These are phyloP conservation scores for Candida corydali DNA, from an alignment of 805 yeast genomes.

Conservation along the genomic window DNA sequence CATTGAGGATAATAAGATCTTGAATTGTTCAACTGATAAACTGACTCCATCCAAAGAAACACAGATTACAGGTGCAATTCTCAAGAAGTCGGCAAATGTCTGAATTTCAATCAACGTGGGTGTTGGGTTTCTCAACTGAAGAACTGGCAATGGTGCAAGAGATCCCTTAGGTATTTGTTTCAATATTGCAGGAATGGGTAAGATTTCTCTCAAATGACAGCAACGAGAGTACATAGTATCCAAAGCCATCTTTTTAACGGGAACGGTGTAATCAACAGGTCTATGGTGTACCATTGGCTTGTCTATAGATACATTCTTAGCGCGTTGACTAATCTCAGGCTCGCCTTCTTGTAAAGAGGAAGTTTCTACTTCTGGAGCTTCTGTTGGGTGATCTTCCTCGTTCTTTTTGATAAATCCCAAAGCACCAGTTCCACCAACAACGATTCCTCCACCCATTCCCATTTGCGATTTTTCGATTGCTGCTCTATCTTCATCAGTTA, in stretches of 20 bases:
- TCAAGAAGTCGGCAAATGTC: conserved; percentile 81
- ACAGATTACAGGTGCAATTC: conserved; percentile 78
- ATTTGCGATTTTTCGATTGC: conserved; percentile 37
- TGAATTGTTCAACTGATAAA: conserved; percentile 71
- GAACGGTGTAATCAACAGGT: conserved; percentile 22
- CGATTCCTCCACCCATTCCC: conserved; percentile 60
- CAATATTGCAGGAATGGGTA: conserved; percentile 85
- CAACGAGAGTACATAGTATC: conserved; percentile 86
- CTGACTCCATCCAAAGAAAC: conserved; percentile 76
- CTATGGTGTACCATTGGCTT: conserved; percentile 27
- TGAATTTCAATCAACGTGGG: conserved; percentile 87
- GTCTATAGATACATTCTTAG: conserved; percentile 24
- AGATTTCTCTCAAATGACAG: conserved; percentile 85
- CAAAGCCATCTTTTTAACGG: conserved; percentile 45
- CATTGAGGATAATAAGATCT: conserved; percentile 67
- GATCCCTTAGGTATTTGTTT: conserved; percentile 71
- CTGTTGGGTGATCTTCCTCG: conserved; percentile 17
- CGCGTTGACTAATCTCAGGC: conserved; percentile 19
- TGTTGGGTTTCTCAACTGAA: conserved; percentile 78
- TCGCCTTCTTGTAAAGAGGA: conserved; percentile 19
- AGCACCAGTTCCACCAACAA: conserved; percentile 76
- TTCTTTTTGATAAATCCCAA: conserved; percentile 37
- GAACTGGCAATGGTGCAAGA: conserved; percentile 64
- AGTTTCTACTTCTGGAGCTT: conserved; percentile 13
- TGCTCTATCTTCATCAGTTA: conserved; percentile 49